Evolutionary conservation across 2,329 filamentous ascomycete species (phyloP), one percentile per base, ranked within the genome.

Genomic region (Aspergillus ibericus): DNA sequence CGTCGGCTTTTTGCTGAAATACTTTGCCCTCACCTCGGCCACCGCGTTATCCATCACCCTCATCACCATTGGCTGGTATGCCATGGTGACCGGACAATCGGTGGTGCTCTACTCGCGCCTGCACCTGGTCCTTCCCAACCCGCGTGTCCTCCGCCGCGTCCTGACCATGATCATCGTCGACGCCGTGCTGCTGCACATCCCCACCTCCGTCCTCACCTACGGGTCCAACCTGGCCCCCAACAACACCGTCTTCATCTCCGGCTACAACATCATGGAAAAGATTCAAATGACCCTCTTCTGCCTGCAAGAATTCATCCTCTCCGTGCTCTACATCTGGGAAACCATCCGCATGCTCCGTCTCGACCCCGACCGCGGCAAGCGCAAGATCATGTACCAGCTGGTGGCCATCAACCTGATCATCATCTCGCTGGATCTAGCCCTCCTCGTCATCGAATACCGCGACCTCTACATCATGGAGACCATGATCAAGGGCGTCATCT

Each of bases 201-300:
- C 80, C 13, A 80, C 76, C 8, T 79, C 77, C 5, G 74, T 80
- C 12, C 65, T 81, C 29, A 78, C 77, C 10, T 80, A 75, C 58
- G 78, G 78, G 40, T 74, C 72, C 42, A 80, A 80, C 60, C 56
- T 76, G n/a, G 64, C 63, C 13, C 58, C 55, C 5, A 16, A 56
- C 35, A 42, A 53, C 18, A 20, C 10, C 15, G 53, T 58, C 12
- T 79, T 72, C 59, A 68, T 71, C 16, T 58, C 56, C 3, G 76
- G 73, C 6, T 81, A 80, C 66, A 76, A 77, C 44, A 66, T 79
- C 34, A 78, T 82, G 73, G 83, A 85, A 62, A 82, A 82, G 67
- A 76, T 85, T 16, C 82, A 85, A 65, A 80, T 85, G 67, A 82
- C 81, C 5, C 74, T 82, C 7, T 85, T 85, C 65, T 84, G 81